These are phyloP conservation scores for Cupressus sempervirens DNA, from an alignment of 75 land plant species.

Conservation along the genomic window DNA sequence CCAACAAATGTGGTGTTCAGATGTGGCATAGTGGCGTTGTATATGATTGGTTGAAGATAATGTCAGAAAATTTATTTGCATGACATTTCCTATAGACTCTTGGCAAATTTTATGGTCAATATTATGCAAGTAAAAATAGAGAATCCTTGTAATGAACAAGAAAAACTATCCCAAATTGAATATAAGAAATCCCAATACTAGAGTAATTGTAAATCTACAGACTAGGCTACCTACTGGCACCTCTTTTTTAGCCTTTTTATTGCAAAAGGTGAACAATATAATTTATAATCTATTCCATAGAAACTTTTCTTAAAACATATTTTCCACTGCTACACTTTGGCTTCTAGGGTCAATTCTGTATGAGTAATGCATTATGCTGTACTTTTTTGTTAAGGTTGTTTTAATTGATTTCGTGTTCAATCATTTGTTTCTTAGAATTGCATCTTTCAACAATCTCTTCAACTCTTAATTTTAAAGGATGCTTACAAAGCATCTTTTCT, in stretches of 20 bases:
- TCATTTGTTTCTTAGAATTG: background rate
- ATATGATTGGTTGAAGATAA: background rate
- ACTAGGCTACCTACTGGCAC: background rate
- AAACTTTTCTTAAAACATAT: background rate
- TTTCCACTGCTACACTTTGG: background rate
- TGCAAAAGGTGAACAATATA: background rate
- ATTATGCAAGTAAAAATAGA: background rate
- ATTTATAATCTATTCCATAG: constrained; percentile 1
- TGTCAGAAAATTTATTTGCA: background rate
- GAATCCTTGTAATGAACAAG: background rate
- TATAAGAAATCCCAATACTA: background rate
- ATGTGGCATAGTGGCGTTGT: background rate
- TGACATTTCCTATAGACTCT: background rate
- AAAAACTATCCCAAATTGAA: background rate
- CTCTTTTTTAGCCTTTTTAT: background rate
- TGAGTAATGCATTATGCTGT: background rate
- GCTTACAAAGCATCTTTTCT: background rate
- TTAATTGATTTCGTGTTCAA: background rate
- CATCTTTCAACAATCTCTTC: background rate
- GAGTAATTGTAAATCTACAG: background rate
- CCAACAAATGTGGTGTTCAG: background rate
- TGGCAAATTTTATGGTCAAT: background rate
- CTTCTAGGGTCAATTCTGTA: background rate
- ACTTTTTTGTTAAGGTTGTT: constrained; percentile 1
- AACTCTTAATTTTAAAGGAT: background rate